phyloP scores from a whole-genome alignment of 179 eudicot species.

The Carnegiea gigantea region DNA sequence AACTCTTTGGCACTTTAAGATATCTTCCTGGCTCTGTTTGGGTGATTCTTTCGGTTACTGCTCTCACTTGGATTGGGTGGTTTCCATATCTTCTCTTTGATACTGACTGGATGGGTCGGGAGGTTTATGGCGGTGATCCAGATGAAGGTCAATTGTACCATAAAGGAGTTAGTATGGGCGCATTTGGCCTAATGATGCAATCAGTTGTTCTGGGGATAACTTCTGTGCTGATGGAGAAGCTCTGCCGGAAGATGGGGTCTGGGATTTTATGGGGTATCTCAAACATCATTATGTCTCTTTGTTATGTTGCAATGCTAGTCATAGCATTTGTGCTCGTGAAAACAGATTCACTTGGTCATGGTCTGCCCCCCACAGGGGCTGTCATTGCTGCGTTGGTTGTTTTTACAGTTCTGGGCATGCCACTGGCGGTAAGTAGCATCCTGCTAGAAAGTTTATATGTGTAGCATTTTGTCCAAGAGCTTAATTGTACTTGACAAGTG shows the following conservation, averaged over 20 bases:
- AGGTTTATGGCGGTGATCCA: conserved; percentile 88
- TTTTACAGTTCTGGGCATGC: conserved; percentile 87
- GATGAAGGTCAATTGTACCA: conserved; percentile 68
- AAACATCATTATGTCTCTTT: conserved; percentile 74
- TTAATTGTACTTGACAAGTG: neutral
- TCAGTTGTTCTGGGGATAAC: conserved; percentile 82
- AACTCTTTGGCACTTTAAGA: conserved; percentile 78
- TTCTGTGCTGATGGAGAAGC: conserved; percentile 87
- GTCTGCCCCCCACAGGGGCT: conserved; percentile 64
- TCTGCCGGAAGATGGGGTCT: conserved; percentile 80
- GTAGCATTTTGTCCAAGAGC: neutral
- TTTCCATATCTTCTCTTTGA: conserved; percentile 94
- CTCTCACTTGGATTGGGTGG: conserved; percentile 96
- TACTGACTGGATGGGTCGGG: conserved; percentile 99
- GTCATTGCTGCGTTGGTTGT: conserved; percentile 70
- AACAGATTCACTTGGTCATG: conserved; percentile 35
- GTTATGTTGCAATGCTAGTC: conserved; percentile 80
- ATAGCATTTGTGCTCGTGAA: conserved; percentile 53
- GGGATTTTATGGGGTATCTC: conserved; percentile 95
- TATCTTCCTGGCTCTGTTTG: conserved; percentile 76
- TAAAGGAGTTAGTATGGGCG: conserved; percentile 87
- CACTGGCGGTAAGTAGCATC: conserved; percentile 77
- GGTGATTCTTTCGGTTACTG: conserved; percentile 79
- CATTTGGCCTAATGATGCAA: conserved; percentile 91
- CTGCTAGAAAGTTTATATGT: neutral